These are phyloP conservation scores for Aspergillus sergii DNA, from an alignment of 2,329 filamentous ascomycete genomes.

Conservation along the genomic window DNA sequence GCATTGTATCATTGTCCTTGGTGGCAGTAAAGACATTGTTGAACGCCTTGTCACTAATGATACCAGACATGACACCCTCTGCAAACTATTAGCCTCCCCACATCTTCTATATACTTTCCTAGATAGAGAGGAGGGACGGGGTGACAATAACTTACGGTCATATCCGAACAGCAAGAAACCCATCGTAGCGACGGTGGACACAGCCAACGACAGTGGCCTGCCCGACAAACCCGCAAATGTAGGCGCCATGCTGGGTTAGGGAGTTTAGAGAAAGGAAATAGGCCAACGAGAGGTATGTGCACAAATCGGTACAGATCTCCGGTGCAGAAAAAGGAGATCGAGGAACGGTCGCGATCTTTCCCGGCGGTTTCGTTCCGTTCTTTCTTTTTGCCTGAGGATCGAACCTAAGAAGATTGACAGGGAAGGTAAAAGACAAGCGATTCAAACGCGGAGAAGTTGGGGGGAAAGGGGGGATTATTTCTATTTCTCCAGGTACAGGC, in stretches of 20 bases:
- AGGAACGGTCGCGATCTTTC: neutral
- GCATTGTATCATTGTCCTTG: constrained; percentile 42
- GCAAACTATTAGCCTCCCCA: constrained; percentile 1
- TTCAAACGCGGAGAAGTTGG: constrained; percentile 21
- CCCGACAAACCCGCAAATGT: constrained; percentile 63
- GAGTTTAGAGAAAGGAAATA: neutral
- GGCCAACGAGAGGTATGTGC: constrained; percentile 1
- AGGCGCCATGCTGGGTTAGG: constrained; percentile 49
- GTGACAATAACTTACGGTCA: constrained; percentile 45
- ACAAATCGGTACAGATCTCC: neutral
- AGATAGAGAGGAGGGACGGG: neutral
- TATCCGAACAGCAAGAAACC: constrained; percentile 65
- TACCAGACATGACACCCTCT: constrained; percentile 46
- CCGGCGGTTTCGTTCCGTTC: neutral
- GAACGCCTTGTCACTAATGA: constrained; percentile 38
- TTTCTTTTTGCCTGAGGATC: neutral
- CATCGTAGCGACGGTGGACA: constrained; percentile 66
- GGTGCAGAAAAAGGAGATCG: neutral
- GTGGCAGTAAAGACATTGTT: constrained; percentile 38
- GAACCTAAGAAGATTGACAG: constrained; percentile 8
- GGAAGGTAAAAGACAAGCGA: constrained; percentile 19
- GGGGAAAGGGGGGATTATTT: constrained; percentile 30
- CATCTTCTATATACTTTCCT: neutral
- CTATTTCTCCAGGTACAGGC: constrained; percentile 25
- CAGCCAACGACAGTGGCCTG: constrained; percentile 56